Base-by-base conservation (phyloP, 2,329 filamentous ascomycete genomes). In the Penicillium aurantiogriseum region DNA sequence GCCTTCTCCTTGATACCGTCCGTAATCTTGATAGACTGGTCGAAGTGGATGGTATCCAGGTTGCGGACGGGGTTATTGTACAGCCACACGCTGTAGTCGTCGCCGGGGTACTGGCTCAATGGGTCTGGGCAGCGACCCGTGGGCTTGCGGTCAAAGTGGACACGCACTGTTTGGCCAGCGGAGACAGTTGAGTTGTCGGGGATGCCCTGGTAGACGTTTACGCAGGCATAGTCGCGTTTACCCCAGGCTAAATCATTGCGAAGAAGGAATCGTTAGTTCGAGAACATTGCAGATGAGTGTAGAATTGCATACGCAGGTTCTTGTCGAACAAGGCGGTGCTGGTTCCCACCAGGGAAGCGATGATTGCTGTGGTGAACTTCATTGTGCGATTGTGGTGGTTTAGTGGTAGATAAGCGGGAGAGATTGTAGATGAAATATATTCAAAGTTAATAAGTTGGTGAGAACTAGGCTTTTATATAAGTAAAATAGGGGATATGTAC, bases 141-240 rank as follows among this genome's bases (percentile, higher is more conserved):
- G 3, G 67, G 58, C 38, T 59, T 51, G 17, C 70, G 68, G 63
- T 73, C 61, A 58, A 70, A 72, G 25, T 59, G 60, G 23, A 72
- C 56, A 38, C 64, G 61, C 11, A 73, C 52, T 4, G 61, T 59
- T 39, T 65, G 60, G 19, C 67, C 69, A 3, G 65, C 51, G 2
- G 61, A 53, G n/a, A 73, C 55, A 13, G 70, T 69, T 3, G 70
- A 65, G 58, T 69, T 62, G 13, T 73, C 70, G 8, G 69, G 69
- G 29, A 69, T 67, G 39, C 70, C 70, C 43, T 72, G 70, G 62
- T 63, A 69, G 53, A 71, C 67, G 44, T 73, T 73, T 27, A 73
- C 36, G 43, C 70, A 72, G 55, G 64, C 23, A 54, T 72, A 73
- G 50, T 73, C 70, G 23, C 70, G 68, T 38, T 71, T 73, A 33